Conservation (phyloP, 257 asterid genomes). For the Striga asiatica region DNA sequence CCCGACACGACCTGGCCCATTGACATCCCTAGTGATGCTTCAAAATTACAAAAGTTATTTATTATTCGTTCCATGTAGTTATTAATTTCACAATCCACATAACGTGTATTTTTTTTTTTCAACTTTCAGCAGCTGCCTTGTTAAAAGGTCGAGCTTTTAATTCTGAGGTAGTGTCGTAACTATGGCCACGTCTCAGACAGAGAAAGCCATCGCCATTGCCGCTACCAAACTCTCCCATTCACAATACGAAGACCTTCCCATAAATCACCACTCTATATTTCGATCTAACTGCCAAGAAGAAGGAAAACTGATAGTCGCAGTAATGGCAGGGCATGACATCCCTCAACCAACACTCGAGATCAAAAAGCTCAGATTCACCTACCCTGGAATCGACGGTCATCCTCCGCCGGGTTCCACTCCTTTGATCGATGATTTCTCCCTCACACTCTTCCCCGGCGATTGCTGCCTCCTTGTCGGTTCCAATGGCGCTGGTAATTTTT, state of each 20-base stretch:
- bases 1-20: too few species aligned
- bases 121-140: too few species aligned
- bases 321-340: constrained; percentile 25
- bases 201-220: not conserved
- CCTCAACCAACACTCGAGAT: constrained; percentile 54
- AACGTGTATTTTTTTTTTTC: too few species aligned
- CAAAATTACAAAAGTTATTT: too few species aligned
- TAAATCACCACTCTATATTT: not conserved
- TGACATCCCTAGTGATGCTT: too few species aligned
- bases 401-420: constrained; percentile 92
- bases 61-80: too few species aligned
- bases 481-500: constrained; percentile 84
- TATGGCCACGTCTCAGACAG: not conserved
- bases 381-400: constrained; percentile 96
- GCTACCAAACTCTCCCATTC: not conserved
- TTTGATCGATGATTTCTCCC: constrained; percentile 64
- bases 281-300: not conserved
- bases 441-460: constrained; percentile 55
- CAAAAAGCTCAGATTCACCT: constrained; percentile 68
- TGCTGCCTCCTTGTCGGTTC: constrained; percentile 97
- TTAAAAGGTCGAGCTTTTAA: too few species aligned
- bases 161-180: too few species aligned
- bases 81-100: too few species aligned
- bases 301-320: not conserved
- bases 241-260: not conserved